Percentiles rank a stretch among this genome's conserved stretches.
Conservation (phyloP, 129 eudicot species). For the Deinandra increscens region DNA sequence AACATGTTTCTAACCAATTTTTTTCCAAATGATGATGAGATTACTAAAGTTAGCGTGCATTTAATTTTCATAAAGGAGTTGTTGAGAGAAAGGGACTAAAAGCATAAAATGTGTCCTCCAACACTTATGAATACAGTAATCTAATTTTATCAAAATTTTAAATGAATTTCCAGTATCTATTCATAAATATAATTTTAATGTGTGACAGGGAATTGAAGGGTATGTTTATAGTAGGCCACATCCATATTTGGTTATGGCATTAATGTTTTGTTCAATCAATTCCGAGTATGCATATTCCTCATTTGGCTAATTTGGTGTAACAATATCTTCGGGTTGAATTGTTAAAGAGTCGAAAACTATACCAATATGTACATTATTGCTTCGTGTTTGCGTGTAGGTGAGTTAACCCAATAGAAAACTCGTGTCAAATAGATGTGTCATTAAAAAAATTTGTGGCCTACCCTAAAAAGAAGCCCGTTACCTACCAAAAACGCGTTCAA, state of each 20-base stretch:
- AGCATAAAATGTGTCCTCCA: neutral
- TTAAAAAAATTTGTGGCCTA: too few relatives aligned
- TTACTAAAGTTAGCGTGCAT: constrained; percentile 6
- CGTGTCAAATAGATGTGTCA: too few relatives aligned
- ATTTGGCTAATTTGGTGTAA: too few relatives aligned
- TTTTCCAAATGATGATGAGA: neutral
- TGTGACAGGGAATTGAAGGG: neutral
- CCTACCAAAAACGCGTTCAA: too few relatives aligned
- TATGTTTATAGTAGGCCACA: constrained; percentile 7
- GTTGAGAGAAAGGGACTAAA: neutral
- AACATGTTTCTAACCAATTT: too few relatives aligned
- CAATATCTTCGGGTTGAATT: too few relatives aligned
- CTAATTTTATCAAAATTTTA: neutral
- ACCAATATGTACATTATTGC: too few relatives aligned
- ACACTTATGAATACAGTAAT: neutral
- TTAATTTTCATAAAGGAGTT: neutral
- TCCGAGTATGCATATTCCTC: too few relatives aligned
- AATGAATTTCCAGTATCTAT: neutral
- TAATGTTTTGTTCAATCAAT: neutral
- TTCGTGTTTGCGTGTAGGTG: too few relatives aligned
- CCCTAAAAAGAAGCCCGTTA: too few relatives aligned
- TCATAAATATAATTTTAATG: neutral
- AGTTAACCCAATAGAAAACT: too few relatives aligned
- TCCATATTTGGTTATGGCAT: constrained; percentile 4
- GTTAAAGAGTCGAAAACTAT: too few relatives aligned